Conservation (phyloP, 1,284 basidiomycete species). For the Mycena citricolor region DNA sequence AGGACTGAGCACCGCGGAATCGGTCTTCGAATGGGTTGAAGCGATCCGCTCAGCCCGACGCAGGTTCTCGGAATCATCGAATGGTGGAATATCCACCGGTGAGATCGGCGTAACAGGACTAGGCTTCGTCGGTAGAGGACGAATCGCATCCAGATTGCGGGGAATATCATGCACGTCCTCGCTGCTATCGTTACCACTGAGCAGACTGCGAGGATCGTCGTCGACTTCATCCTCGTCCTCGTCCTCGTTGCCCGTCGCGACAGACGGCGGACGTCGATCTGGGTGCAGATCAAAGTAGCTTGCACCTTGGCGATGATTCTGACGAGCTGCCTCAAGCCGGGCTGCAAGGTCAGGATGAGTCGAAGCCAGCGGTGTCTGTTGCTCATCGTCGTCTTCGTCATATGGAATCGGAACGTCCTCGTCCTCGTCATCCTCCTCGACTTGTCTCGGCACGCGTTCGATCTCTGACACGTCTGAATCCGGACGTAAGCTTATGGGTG, state of each 20-base stretch:
- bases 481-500: slow-evolving; percentile 33
- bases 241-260: slow-evolving; percentile 1
- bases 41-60: slow-evolving; percentile 32
- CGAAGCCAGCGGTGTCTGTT: slow-evolving; percentile 15
- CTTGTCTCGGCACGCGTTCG: slow-evolving; percentile 38
- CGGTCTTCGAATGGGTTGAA: slow-evolving; percentile 63
- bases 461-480: slow-evolving; percentile 43
- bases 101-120: slow-evolving; percentile 16
- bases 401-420: too few relatives aligned
- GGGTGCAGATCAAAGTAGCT: slow-evolving; percentile 75
- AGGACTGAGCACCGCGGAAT: slow-evolving; percentile 9
- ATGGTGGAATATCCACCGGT: slow-evolving; percentile 11
- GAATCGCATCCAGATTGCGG: slow-evolving; percentile 18
- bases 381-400: too few relatives aligned
- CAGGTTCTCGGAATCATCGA: slow-evolving; percentile 4
- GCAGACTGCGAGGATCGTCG: slow-evolving; percentile 34
- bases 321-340: slow-evolving; percentile 29
- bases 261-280: slow-evolving; percentile 35
- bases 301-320: slow-evolving; percentile 49
- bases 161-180: too few relatives aligned
- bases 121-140: slow-evolving; percentile 12
- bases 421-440: slow-evolving; percentile 22
- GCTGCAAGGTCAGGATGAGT: slow-evolving; percentile 23
- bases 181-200: slow-evolving; percentile 36
- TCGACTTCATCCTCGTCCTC: too few relatives aligned